Evolutionary conservation across 108 stramenopile species (phyloP).

Genomic region (Cyclotella sp.): DNA sequence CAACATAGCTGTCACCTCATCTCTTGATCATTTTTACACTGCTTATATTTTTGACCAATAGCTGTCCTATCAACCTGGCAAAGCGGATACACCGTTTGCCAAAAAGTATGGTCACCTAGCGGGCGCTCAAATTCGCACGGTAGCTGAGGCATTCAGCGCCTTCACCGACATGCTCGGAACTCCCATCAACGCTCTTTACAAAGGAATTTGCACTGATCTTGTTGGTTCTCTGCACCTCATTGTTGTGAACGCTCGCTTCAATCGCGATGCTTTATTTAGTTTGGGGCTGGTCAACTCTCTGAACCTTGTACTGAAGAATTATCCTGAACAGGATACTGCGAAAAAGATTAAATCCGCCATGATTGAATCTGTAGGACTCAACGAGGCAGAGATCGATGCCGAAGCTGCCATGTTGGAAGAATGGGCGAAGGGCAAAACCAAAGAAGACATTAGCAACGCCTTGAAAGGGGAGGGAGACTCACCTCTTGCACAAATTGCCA

Average conservation of each 20-base stretch:
- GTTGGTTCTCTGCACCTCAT: constrained; percentile 93
- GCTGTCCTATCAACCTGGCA: constrained; percentile 78
- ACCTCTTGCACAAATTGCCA: constrained; percentile 68
- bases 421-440: constrained; percentile 90
- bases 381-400: constrained; percentile 79
- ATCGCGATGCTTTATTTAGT: constrained; percentile 83
- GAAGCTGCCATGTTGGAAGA: constrained; percentile 76
- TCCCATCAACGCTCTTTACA: constrained; percentile 90
- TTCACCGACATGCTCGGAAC: constrained; percentile 85
- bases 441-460: constrained; percentile 83
- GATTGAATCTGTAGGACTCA: constrained; percentile 79
- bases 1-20: neutral
- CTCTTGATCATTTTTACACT: neutral
- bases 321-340: constrained; percentile 87
- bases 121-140: constrained; percentile 80
- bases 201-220: constrained; percentile 91
- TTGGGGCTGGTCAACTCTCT: constrained; percentile 77
- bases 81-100: constrained; percentile 84
- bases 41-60: constrained; percentile 12
- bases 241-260: constrained; percentile 92
- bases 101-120: constrained; percentile 82
- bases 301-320: constrained; percentile 88
- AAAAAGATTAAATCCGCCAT: constrained; percentile 79
- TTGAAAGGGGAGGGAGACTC: constrained; percentile 84
- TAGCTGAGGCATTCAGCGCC: constrained; percentile 87